Conservation (phyloP, 163 green algal species). For the Volvox carteri region DNA sequence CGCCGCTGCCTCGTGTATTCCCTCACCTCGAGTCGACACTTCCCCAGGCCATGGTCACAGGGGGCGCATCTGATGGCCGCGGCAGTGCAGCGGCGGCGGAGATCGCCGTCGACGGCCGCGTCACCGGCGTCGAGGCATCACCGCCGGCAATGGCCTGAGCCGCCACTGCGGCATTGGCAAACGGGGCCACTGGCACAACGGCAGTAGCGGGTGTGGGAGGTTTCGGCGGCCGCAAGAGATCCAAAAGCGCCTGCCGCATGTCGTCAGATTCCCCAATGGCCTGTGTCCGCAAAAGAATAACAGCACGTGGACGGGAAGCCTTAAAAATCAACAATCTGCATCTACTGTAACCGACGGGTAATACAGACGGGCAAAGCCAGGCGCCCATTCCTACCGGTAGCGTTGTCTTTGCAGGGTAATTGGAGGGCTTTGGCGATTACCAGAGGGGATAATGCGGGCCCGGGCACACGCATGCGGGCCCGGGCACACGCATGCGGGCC, state of each 20-base stretch:
- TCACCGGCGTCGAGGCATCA: not conserved
- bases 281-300: not conserved
- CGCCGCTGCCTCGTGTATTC: too few species aligned
- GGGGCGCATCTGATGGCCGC: not conserved
- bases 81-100: not conserved
- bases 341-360: too few species aligned
- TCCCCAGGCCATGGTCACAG: not conserved
- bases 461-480: too few species aligned
- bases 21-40: not conserved
- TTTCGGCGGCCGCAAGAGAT: conserved; percentile 20
- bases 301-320: too few species aligned
- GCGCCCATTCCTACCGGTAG: too few species aligned
- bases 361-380: too few species aligned
- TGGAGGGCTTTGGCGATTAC: too few species aligned
- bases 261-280: conserved; percentile 37
- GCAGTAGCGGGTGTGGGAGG: not conserved
- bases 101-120: not conserved
- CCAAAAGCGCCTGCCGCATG: conserved; percentile 29
- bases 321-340: too few species aligned
- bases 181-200: not conserved
- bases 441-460: too few species aligned
- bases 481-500: too few species aligned
- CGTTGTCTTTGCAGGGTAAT: too few species aligned
- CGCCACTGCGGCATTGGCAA: not conserved
- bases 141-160: not conserved